Conservation (phyloP, 805 yeast species). For the Nakazawaea ishiwadae region DNA sequence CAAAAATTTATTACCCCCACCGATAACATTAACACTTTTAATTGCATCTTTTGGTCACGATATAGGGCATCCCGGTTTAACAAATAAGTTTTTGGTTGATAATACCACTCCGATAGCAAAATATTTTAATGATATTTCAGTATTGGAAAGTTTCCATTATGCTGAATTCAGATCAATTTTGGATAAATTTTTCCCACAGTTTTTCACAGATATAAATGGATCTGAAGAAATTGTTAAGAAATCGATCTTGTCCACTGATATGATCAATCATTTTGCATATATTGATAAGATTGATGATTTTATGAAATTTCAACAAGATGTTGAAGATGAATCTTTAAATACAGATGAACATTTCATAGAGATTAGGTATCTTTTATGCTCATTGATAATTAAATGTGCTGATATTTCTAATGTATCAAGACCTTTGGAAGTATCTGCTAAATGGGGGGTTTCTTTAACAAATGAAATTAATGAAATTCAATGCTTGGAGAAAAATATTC, state of each 20-base stretch:
- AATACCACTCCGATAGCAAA: constrained; percentile 59
- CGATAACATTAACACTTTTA: constrained; percentile 3
- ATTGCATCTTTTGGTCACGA: constrained; percentile 65
- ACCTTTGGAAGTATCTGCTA: constrained; percentile 66
- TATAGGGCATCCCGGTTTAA: constrained; percentile 95
- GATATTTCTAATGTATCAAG: constrained; percentile 93
- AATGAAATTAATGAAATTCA: constrained; percentile 70
- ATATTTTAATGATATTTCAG: constrained; percentile 59
- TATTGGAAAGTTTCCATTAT: constrained; percentile 79
- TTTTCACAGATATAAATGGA: constrained; percentile 14
- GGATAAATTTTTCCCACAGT: constrained; percentile 46
- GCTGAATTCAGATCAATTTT: constrained; percentile 53
- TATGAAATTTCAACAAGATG: constrained; percentile 11
- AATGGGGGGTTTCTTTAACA: constrained; percentile 82
- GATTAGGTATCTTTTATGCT: constrained; percentile 41
- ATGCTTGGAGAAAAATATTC: constrained; percentile 12
- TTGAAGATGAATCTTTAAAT: constrained; percentile 5
- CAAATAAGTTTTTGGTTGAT: constrained; percentile 63
- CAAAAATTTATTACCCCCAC: constrained; percentile 11
- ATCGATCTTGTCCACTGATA: constrained; percentile 78
- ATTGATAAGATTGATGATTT: constrained; percentile 45
- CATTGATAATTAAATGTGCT: constrained; percentile 84
- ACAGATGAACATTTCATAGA: constrained; percentile 19
- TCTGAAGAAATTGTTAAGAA: constrained; percentile 15
- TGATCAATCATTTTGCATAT: constrained; percentile 82